These are phyloP conservation scores for Collybia nuda DNA, from an alignment of 768 basidiomycete genomes.

Conservation along the genomic window DNA sequence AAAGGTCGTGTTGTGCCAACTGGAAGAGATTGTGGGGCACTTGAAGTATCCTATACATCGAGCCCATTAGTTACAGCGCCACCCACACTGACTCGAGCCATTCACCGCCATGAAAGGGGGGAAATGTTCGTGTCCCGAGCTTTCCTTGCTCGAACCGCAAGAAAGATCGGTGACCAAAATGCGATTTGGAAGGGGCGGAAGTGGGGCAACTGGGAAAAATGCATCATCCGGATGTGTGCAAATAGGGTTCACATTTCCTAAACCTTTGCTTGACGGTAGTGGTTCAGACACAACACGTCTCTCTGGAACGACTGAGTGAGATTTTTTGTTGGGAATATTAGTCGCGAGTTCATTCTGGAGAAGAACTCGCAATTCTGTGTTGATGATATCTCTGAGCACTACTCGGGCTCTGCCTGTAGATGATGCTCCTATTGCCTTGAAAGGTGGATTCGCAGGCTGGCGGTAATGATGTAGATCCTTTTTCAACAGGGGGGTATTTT, in stretches of 20 bases:
- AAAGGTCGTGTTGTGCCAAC: constrained; percentile 36
- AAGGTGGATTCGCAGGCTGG: constrained; percentile 8
- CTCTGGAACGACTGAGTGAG: constrained; percentile 2
- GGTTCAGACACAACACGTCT: constrained; percentile 34
- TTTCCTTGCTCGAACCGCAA: too few species aligned
- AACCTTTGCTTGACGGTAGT: constrained; percentile 11
- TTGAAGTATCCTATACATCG: too few species aligned
- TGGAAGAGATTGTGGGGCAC: constrained; percentile 10
- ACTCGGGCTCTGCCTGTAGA: background rate
- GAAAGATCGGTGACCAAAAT: too few species aligned
- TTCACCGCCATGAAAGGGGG: too few species aligned
- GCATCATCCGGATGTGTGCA: background rate
- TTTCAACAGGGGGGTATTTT: background rate
- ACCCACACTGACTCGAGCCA: too few species aligned
- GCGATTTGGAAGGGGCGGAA: too few species aligned
- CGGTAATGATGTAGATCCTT: background rate
- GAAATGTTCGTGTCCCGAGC: too few species aligned
- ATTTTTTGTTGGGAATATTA: background rate
- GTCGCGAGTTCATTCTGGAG: constrained; percentile 16
- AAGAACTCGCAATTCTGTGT: constrained; percentile 16
- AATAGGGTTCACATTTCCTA: background rate
- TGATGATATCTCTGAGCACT: constrained; percentile 18
- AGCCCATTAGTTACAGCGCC: too few species aligned
- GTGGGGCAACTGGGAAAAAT: background rate
- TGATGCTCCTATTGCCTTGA: constrained; percentile 1